Percentiles rank a stretch among this genome's conserved stretches.
Evolutionary conservation across 2,329 filamentous ascomycete species (phyloP).

Genomic region (Metarhizium humberi): DNA sequence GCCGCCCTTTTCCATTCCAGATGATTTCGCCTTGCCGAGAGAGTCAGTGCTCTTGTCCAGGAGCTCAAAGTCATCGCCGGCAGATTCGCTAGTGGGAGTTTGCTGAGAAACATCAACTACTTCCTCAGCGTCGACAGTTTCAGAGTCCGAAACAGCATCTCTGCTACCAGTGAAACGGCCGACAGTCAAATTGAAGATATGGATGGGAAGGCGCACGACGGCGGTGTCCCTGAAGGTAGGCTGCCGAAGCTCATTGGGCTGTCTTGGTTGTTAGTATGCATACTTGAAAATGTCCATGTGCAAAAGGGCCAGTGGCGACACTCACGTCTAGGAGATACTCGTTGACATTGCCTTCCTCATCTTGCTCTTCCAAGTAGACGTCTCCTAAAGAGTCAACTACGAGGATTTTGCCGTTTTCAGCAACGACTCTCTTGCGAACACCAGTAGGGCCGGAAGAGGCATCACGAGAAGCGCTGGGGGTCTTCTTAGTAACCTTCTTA

Average conservation of each 20-base stretch:
- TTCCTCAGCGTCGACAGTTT: constrained; percentile 30
- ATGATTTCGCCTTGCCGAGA: constrained; percentile 40
- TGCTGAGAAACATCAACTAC: constrained; percentile 41
- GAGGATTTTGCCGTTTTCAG: constrained; percentile 90
- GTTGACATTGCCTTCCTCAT: constrained; percentile 72
- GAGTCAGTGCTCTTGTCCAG: constrained; percentile 52
- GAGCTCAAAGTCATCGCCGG: constrained; percentile 53
- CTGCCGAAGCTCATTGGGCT: constrained; percentile 69
- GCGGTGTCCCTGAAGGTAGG: constrained; percentile 78
- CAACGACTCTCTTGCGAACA: constrained; percentile 76
- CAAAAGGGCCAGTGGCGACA: constrained; percentile 12
- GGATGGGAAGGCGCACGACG: constrained; percentile 68
- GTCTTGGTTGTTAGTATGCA: constrained; percentile 12
- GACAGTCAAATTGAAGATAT: constrained; percentile 51
- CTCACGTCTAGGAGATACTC: constrained; percentile 85
- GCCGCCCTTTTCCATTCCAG: constrained; percentile 32
- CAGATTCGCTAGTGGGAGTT: constrained; percentile 47
- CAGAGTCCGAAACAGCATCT: constrained; percentile 24
- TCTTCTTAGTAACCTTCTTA: constrained; percentile 32
- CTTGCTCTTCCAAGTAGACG: constrained; percentile 88
- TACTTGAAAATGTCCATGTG: not conserved
- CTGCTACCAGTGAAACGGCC: constrained; percentile 39
- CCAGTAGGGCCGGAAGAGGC: constrained; percentile 51
- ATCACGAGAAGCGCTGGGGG: constrained; percentile 24
- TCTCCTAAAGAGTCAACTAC: constrained; percentile 88